Evolutionary conservation across 1,284 basidiomycete genomes (phyloP).

Genomic region (Ceratobasidium sp.): DNA sequence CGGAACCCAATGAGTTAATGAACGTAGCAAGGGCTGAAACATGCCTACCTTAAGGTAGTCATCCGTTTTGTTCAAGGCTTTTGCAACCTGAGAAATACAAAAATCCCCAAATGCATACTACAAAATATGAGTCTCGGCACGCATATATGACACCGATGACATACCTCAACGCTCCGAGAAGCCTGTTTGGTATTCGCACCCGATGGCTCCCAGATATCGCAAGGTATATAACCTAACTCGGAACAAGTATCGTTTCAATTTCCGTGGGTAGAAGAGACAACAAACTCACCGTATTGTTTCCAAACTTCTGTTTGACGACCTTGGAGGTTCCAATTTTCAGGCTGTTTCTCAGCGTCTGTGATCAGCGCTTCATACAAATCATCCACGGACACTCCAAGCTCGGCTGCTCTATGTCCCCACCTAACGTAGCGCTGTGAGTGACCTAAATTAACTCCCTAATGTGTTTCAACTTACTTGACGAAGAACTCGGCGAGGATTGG

Average conservation of each 20-base stretch:
- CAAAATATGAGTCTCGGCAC: slow-evolving; percentile 5
- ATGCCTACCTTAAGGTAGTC: slow-evolving; percentile 65
- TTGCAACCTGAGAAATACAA: slow-evolving; percentile 72
- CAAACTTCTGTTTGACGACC: slow-evolving; percentile 71
- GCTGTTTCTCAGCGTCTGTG: slow-evolving; percentile 70
- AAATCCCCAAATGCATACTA: slow-evolving; percentile 65
- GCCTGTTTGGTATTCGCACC: slow-evolving; percentile 73
- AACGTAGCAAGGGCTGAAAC: background rate
- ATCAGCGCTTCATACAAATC: slow-evolving; percentile 69
- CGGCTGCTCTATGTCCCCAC: slow-evolving; percentile 58
- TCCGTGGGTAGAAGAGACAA: background rate
- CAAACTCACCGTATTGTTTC: slow-evolving; percentile 64
- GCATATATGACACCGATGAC: slow-evolving; percentile 38
- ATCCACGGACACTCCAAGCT: slow-evolving; percentile 63
- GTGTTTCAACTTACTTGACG: slow-evolving; percentile 66
- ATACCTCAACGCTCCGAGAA: slow-evolving; percentile 70
- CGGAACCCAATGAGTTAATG: slow-evolving; percentile 2
- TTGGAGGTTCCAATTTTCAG: slow-evolving; percentile 73
- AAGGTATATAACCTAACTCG: slow-evolving; percentile 65
- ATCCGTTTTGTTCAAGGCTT: slow-evolving; percentile 63
- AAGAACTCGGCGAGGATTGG: slow-evolving; percentile 75
- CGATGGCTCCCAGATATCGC: slow-evolving; percentile 65
- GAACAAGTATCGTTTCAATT: background rate
- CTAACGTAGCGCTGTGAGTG: background rate
- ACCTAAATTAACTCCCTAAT: background rate